Percentiles rank a stretch among this genome's conserved stretches.
Evolutionary conservation across 257 asterid genomes (phyloP).

Genomic region (Rehmannia glutinosa): DNA sequence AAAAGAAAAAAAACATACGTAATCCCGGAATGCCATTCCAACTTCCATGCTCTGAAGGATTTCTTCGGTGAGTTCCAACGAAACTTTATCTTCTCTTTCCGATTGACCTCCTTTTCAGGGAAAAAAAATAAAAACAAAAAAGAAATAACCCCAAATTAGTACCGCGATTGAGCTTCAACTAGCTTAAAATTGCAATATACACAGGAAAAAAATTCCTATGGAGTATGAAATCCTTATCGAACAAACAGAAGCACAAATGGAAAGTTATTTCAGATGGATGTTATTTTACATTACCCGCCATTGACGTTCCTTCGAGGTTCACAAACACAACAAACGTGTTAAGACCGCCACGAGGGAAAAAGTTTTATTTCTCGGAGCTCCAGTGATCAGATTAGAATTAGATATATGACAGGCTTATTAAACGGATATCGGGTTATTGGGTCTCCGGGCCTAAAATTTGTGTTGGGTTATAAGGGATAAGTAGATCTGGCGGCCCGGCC

Average conservation of each 20-base stretch:
- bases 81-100: conserved; percentile 79
- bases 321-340: too few species aligned
- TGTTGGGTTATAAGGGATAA: too few species aligned
- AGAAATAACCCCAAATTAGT: not conserved
- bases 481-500: too few species aligned
- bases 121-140: not conserved
- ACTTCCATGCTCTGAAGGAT: conserved; percentile 98
- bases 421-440: too few species aligned
- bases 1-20: conserved; percentile 36
- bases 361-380: too few species aligned
- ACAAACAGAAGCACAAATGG: too few species aligned
- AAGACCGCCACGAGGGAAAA: too few species aligned
- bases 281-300: conserved; percentile 32
- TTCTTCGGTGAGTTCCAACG: conserved; percentile 82
- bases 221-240: too few species aligned
- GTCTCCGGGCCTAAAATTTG: too few species aligned
- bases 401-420: too few species aligned
- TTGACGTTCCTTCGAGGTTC: conserved; percentile 16
- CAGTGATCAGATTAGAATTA: too few species aligned
- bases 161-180: not conserved
- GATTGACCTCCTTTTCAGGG: conserved; percentile 59
- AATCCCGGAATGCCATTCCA: conserved; percentile 92
- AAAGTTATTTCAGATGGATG: not conserved
- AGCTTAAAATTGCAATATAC: not conserved
- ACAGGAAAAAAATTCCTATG: not conserved